Evolutionary conservation across 1,284 basidiomycete species (phyloP).

Genomic region (Ceratobasidium sp.): DNA sequence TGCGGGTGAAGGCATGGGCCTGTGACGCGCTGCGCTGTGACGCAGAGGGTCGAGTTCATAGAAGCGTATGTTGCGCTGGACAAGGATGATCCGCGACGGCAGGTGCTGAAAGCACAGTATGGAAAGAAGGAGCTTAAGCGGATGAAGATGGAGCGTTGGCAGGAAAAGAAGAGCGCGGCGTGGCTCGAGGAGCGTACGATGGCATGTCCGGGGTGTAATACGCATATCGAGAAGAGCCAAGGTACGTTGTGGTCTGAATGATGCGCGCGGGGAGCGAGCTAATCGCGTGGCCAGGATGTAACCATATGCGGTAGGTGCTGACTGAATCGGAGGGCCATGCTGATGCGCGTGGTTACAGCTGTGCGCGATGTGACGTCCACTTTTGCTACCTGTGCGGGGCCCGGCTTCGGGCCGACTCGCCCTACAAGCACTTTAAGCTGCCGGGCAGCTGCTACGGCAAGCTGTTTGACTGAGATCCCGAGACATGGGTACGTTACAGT

Average conservation of each 20-base stretch:
- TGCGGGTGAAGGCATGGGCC: conserved; percentile 75
- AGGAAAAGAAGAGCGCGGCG: conserved; percentile 74
- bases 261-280: conserved; percentile 54
- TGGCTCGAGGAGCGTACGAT: conserved; percentile 80
- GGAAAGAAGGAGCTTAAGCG: conserved; percentile 69
- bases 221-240: conserved; percentile 76
- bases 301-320: conserved; percentile 44
- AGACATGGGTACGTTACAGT: conserved; percentile 52
- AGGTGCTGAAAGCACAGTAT: conserved; percentile 69
- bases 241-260: conserved; percentile 77
- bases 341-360: conserved; percentile 68
- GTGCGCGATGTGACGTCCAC: conserved; percentile 74
- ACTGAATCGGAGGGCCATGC: background rate
- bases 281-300: conserved; percentile 48
- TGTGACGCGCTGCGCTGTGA: conserved; percentile 73
- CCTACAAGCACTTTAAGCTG: conserved; percentile 78
- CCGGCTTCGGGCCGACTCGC: conserved; percentile 65
- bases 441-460: conserved; percentile 71
- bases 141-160: conserved; percentile 71
- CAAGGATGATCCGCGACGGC: conserved; percentile 65
- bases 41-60: conserved; percentile 71
- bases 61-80: conserved; percentile 70
- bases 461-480: conserved; percentile 67
- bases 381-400: conserved; percentile 83
- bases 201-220: conserved; percentile 72